phyloP scores from a whole-genome alignment of 106 monocot genomes.

The Apostasia ramifera region DNA sequence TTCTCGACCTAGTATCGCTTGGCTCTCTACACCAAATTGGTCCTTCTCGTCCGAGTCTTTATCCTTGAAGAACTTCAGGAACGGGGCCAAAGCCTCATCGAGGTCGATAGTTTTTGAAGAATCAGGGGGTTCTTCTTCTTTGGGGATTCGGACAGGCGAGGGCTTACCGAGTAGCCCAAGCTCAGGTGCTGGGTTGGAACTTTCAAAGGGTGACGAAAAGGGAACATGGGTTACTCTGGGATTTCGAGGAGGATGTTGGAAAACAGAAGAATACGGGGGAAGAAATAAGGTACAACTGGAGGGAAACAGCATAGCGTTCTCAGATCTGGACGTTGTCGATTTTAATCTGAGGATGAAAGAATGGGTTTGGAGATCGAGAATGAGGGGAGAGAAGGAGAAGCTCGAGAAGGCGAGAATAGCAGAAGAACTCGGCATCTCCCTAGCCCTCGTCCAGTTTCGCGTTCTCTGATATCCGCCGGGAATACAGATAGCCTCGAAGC shows the following conservation, averaged over 20 bases:
- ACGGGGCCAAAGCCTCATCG: constrained; percentile 48
- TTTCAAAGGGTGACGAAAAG: constrained; percentile 9
- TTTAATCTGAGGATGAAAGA: not conserved
- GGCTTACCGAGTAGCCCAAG: constrained; percentile 22
- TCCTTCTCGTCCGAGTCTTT: constrained; percentile 3
- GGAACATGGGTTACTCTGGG: not conserved
- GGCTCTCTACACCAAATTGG: not conserved
- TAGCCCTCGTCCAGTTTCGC: no score
- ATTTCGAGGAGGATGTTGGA: constrained; percentile 2
- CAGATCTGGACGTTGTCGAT: not conserved
- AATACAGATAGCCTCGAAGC: no score
- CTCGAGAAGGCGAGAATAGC: not conserved
- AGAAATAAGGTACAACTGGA: not conserved
- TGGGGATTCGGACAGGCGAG: constrained; percentile 17
- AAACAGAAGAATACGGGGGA: not conserved
- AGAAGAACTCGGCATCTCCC: not conserved
- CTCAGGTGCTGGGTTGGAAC: not conserved
- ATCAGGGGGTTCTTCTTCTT: not conserved
- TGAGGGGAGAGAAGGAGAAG: not conserved
- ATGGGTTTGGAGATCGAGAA: not conserved
- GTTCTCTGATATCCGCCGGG: no score
- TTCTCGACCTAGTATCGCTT: not conserved
- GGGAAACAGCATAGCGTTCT: not conserved
- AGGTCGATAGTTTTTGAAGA: constrained; percentile 7
- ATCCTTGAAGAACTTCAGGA: constrained; percentile 45